Conservation (phyloP, 1,139 yeast species). For the Pichia sp. region DNA sequence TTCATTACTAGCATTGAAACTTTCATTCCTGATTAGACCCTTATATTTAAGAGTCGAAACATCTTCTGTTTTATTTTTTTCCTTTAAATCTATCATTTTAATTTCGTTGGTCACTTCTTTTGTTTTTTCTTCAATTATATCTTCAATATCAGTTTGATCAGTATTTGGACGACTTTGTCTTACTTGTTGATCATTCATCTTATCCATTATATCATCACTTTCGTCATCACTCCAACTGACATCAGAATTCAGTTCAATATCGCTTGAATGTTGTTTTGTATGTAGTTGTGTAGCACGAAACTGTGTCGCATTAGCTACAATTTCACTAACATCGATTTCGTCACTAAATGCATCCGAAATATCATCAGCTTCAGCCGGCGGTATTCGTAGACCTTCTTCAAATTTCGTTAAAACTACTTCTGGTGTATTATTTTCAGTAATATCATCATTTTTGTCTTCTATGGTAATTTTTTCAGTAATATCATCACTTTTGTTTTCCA, state of each 20-base stretch:
- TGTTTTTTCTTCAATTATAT: slow-evolving; percentile 3
- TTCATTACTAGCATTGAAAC: neutral
- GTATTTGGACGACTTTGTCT: slow-evolving; percentile 8
- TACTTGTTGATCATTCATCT: slow-evolving; percentile 3
- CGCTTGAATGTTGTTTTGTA: neutral
- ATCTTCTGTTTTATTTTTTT: neutral
- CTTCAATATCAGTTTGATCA: slow-evolving; percentile 13
- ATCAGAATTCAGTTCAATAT: slow-evolving; percentile 1
- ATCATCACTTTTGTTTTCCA: neutral
- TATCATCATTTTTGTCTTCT: neutral
- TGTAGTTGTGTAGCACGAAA: slow-evolving; percentile 1
- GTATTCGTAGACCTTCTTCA: neutral
- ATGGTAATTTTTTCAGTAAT: neutral
- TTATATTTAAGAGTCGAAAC: slow-evolving; percentile 2
- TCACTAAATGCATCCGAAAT: slow-evolving; percentile 25
- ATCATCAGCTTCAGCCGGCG: neutral
- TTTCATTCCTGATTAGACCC: slow-evolving; percentile 4
- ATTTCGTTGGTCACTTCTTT: neutral
- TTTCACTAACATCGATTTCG: slow-evolving; percentile 27
- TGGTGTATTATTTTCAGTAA: neutral
- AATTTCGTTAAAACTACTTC: neutral
- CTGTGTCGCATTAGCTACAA: slow-evolving; percentile 18
- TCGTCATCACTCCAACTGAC: slow-evolving; percentile 28
- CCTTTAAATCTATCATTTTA: neutral
- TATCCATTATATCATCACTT: slow-evolving; percentile 22